Conservation (phyloP, 1,139 yeast genomes). For the Protomyces pachydermus region DNA sequence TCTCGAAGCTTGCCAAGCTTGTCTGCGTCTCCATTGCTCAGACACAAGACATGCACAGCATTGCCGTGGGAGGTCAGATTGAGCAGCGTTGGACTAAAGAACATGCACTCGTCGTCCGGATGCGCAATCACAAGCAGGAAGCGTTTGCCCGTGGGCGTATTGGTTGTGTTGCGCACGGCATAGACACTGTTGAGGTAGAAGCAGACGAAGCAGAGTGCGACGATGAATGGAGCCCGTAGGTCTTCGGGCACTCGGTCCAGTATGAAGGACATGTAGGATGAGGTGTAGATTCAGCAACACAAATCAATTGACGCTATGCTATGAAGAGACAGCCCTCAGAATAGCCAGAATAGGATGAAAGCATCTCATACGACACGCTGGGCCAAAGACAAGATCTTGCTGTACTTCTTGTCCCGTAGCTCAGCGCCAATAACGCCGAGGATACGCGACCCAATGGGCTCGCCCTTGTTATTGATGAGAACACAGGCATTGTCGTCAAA, state of each 20-base stretch:
- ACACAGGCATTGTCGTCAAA: constrained; percentile 98
- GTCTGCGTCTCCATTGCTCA: constrained; percentile 72
- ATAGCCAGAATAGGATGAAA: neutral
- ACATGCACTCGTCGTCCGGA: constrained; percentile 99
- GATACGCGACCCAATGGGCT: constrained; percentile 92
- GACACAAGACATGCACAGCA: constrained; percentile 46
- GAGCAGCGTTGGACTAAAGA: constrained; percentile 72
- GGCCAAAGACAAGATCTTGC: constrained; percentile 85
- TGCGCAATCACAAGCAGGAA: constrained; percentile 68
- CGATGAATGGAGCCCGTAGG: neutral
- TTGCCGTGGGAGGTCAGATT: neutral
- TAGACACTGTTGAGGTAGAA: constrained; percentile 19
- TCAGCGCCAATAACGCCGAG: constrained; percentile 77
- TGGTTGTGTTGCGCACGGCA: constrained; percentile 16
- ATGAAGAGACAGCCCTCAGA: neutral
- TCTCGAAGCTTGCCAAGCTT: constrained; percentile 63
- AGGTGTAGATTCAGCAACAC: neutral
- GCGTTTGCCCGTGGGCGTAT: constrained; percentile 28
- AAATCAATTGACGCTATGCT: neutral
- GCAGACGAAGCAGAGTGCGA: neutral
- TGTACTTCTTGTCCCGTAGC: constrained; percentile 73
- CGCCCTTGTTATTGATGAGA: constrained; percentile 75
- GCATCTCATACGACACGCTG: constrained; percentile 63
- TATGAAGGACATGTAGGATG: neutral
- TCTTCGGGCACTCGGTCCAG: neutral